Conservation (phyloP, 805 yeast species). For the Saturnispora diversa region DNA sequence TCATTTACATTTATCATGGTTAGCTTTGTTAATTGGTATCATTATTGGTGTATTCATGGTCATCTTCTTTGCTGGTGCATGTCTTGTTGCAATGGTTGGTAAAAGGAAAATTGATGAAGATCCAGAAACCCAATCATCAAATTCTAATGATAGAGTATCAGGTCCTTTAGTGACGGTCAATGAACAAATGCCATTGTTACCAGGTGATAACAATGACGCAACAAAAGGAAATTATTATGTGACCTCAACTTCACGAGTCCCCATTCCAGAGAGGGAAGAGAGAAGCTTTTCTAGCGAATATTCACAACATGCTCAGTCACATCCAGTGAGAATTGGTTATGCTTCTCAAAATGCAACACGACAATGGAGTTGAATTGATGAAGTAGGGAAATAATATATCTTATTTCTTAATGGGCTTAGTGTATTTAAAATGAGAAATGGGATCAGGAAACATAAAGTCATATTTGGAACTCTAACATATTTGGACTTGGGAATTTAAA, state of each 20-base stretch:
- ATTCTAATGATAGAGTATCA: neutral
- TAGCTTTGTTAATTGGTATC: constrained; percentile 62
- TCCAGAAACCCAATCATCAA: neutral
- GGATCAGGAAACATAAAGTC: neutral
- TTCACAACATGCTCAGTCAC: constrained; percentile 6
- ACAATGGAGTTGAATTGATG: neutral
- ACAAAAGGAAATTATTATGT: neutral
- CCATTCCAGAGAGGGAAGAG: no score
- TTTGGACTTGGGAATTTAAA: no score
- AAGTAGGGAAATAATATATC: no score
- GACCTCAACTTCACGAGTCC: no score
- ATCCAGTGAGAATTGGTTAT: constrained; percentile 8
- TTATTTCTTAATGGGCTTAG: no score
- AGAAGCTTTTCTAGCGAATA: constrained; percentile 10
- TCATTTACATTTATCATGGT: constrained; percentile 55
- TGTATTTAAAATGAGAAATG: neutral
- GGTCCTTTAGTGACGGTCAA: constrained; percentile 10
- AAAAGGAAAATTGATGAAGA: constrained; percentile 7
- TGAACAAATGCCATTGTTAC: constrained; percentile 12
- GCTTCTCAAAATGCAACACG: neutral
- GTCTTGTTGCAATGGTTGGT: constrained; percentile 30
- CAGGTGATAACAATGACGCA: neutral
- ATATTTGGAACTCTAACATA: no score
- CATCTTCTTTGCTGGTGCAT: constrained; percentile 28
- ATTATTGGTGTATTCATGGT: constrained; percentile 48